Conservation (phyloP, 164 flowering plant genomes). For the Berberis vulgaris region DNA sequence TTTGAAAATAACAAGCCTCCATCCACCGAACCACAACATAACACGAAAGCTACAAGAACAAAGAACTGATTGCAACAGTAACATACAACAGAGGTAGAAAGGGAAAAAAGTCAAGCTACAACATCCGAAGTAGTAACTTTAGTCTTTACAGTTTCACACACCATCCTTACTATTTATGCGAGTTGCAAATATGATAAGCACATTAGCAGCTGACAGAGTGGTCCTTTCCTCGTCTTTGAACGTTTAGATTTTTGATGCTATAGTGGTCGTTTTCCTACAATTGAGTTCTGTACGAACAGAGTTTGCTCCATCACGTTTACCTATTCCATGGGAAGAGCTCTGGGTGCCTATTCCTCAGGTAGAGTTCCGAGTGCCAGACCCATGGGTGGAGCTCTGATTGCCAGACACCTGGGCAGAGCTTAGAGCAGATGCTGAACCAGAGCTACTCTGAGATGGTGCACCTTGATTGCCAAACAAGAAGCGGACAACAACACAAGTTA, state of each 20-base stretch:
- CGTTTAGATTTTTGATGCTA: constrained; percentile 2
- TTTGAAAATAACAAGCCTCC: not conserved
- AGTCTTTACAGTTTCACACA: constrained; percentile 8
- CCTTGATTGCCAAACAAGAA: constrained; percentile 43
- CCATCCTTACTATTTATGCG: not conserved
- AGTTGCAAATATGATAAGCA: constrained; percentile 7
- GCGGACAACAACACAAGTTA: constrained; percentile 88
- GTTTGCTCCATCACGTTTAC: too few species aligned
- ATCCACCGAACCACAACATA: not conserved
- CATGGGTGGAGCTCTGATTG: too few species aligned
- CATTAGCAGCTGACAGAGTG: not conserved
- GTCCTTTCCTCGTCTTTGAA: not conserved
- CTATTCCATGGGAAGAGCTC: too few species aligned
- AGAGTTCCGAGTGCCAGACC: too few species aligned
- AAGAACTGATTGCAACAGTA: not conserved
- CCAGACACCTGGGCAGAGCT: too few species aligned
- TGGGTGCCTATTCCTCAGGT: too few species aligned
- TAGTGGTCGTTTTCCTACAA: not conserved
- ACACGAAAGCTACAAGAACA: not conserved
- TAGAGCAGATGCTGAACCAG: constrained; percentile 13
- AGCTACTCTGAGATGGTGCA: constrained; percentile 20
- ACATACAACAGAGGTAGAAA: not conserved
- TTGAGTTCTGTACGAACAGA: not conserved
- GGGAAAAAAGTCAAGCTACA: constrained; percentile 1
- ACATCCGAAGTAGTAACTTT: not conserved